Base-by-base conservation (phyloP, 352 stramenopile species). In the Elongisporangium anandrum region DNA sequence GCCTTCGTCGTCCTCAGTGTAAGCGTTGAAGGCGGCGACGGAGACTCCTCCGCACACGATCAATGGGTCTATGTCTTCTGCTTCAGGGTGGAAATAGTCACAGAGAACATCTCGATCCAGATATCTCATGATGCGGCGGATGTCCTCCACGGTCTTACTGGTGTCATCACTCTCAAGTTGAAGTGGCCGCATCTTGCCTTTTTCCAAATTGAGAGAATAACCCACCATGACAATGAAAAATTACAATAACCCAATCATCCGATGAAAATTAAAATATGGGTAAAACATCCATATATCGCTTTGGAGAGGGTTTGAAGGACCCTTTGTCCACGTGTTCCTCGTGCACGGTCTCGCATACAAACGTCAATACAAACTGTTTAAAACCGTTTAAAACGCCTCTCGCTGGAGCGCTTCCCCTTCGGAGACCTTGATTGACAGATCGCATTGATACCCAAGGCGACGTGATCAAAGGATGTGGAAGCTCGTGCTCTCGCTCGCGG, bases 381-480 rank as follows among this genome's bases (percentile, higher is more conserved):
- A 77, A 80, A 70, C 68, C 62, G 12, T 48, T 53, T 50, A 23
- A 16, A 2, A 21, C 7, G 41, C 6, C 16, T 34, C 53, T 74
- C 51, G 12, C 1, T 26, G 20, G 61, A 68, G 52, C 13, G 17
- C 15, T 24, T 19, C 19, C 26, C 39, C 7, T 7, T 23, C 50
- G 6, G 55, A 19, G 57, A 63, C 63, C 12, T 9, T 63, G 57
- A 73, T 73, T 76, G 56, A 41, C 45, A 52, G 53, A 67, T 77
- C 68, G 29, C 59, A 56, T 21, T 53, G 54, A 57, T 48, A 9
- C 62, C 22, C 24, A 69, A 52, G 45, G 54, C 50, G 51, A 13
- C 26, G 19, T n/a, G 19, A 54, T 19, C 50, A 54, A 10, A 63
- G 20, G 13, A 72, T 90, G 72, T 92, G 80, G 80, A 88, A 87